Evolutionary conservation across 306 rosid genomes (phyloP), one percentile per base, ranked within the genome.

Genomic region (Coriaria nepalensis): DNA sequence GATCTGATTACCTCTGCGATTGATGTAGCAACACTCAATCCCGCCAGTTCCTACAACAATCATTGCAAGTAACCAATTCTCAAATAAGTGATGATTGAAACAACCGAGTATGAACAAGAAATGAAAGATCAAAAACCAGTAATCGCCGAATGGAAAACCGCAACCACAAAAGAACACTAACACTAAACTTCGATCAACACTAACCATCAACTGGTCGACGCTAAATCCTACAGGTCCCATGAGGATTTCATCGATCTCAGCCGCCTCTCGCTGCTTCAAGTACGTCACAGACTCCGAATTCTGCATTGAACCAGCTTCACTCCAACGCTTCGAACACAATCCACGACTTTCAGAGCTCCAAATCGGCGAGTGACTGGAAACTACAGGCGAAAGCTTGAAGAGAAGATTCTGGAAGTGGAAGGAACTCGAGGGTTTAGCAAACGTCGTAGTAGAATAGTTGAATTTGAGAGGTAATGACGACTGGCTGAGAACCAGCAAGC

Each of bases 171-270:
- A 43, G n/a, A 0, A 35, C 41, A 33, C 10, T 4, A 14, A 47
- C 58, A 4, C 33, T 13, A 64, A 9, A 40, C 49, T 8, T 8
- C 11, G 4, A 42, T 14, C 37, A 34, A 55, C 43, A 72, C 53
- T 20, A 6, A 90, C 95, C 98, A 90, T 90, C 47, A 90, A 75
- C 71, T 85, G 98, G 38, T 85, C 96, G 58, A 92, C 81, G 36
- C 72, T 77, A 63, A 92, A 92, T 39, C 96, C 98, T 35, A 92
- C 75, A 73, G 87, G 93, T 15, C 96, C 98, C 98, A 92, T 92
- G 47, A 90, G 93, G 9, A 71, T 59, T 54, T 84, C 94, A 59
- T 92, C 98, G 52, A 85, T 76, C 78, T 82, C 87, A 43, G 94
- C 81, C 7, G 98, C 98, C 56, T 92, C 73, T 32, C 69, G 79